Evolutionary conservation across 306 rosid genomes (phyloP).

Genomic region (Benincasa hispida): DNA sequence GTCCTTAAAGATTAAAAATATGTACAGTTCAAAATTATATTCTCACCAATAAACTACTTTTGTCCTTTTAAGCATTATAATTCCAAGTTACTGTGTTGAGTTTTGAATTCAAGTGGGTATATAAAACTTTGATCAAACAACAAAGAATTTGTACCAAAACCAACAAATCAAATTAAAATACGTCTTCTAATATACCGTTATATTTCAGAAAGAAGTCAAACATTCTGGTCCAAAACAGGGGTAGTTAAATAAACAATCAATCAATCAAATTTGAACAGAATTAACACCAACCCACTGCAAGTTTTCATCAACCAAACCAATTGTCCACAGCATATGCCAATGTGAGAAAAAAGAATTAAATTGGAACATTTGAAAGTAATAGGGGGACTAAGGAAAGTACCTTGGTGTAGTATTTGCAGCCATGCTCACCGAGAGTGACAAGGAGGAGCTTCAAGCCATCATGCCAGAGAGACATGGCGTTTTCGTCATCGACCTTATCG

Average conservation of each 20-base stretch:
- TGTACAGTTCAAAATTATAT: not conserved
- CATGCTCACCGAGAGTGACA: constrained; percentile 83
- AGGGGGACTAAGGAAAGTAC: constrained; percentile 12
- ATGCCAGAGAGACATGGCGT: constrained; percentile 74
- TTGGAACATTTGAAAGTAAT: not conserved
- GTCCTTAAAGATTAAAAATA: not conserved
- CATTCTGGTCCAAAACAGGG: not conserved
- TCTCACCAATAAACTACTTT: not conserved
- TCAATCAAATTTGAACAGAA: not conserved
- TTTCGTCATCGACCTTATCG: constrained; percentile 55
- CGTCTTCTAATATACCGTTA: not conserved
- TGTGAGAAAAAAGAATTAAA: too few relatives aligned
- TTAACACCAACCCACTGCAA: not conserved
- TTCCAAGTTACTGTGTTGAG: not conserved
- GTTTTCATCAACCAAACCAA: not conserved
- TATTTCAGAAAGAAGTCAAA: not conserved
- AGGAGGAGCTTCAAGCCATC: constrained; percentile 77
- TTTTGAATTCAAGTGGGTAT: too few relatives aligned
- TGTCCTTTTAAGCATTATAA: not conserved
- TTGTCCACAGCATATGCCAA: too few relatives aligned
- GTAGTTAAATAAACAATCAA: not conserved
- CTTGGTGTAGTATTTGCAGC: constrained; percentile 90
- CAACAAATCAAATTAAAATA: not conserved
- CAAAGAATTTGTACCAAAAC: not conserved
- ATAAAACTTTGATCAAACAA: too few relatives aligned